Conservation (phyloP, 2,329 filamentous ascomycete genomes). For the Diplodia seriata region DNA sequence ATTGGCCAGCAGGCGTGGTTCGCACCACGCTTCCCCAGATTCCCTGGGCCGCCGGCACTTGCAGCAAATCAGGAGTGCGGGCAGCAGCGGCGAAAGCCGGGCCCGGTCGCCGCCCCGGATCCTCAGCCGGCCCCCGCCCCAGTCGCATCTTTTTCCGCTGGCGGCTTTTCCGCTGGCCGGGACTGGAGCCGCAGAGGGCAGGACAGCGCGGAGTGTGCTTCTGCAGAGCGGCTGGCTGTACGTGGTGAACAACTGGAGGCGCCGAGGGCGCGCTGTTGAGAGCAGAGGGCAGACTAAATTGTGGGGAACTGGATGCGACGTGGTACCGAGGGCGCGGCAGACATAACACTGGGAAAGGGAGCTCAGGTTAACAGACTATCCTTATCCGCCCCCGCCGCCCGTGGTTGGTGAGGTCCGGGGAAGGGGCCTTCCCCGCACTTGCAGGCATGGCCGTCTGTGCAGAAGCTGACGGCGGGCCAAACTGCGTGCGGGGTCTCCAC, state of each 20-base stretch:
- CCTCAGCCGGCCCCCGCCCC: background rate
- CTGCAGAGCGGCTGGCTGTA: background rate
- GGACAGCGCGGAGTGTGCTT: background rate
- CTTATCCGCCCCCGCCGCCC: conserved; percentile 19
- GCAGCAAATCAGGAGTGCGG: conserved; percentile 20
- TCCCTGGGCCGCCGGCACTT: conserved; percentile 21
- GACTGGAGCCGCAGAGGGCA: background rate
- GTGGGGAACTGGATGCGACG: background rate
- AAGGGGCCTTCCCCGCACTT: conserved; percentile 7
- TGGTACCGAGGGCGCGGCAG: background rate
- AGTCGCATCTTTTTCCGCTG: conserved; percentile 19
- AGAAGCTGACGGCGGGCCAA: background rate
- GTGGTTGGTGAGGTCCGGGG: conserved; percentile 2
- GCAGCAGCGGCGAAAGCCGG: conserved; percentile 19
- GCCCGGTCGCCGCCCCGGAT: background rate
- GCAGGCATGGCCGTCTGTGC: conserved; percentile 3
- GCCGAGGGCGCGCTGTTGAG: background rate
- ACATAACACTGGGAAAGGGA: background rate
- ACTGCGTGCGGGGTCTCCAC: conserved; percentile 24
- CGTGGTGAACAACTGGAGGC: background rate
- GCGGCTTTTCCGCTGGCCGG: background rate
- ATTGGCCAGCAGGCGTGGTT: background rate
- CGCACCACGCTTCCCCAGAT: conserved; percentile 20
- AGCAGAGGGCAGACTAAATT: background rate
- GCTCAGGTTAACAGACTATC: background rate